Evolutionary conservation across 352 stramenopile species (phyloP).

Genomic region (Globisporangium carolinianum): DNA sequence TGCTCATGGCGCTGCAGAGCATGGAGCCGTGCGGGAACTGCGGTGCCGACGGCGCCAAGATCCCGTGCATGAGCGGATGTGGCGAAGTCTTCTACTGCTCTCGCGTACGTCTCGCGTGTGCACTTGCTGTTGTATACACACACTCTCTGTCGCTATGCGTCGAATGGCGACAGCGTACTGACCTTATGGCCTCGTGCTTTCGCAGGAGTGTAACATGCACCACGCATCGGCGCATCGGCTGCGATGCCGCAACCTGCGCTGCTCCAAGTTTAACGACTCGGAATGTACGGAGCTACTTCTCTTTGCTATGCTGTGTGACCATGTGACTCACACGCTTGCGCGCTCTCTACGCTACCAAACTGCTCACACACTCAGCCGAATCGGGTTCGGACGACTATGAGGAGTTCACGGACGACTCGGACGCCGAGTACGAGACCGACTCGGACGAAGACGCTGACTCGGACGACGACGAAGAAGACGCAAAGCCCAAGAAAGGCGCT

Average conservation of each 20-base stretch:
- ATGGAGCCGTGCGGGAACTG: slow-evolving; percentile 86
- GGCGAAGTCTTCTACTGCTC: slow-evolving; percentile 87
- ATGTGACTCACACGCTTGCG: background rate
- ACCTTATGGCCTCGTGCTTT: background rate
- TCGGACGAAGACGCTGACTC: slow-evolving; percentile 47
- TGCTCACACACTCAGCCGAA: slow-evolving; percentile 28
- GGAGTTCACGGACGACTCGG: slow-evolving; percentile 51
- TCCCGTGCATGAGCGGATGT: slow-evolving; percentile 83
- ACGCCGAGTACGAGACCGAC: slow-evolving; percentile 62
- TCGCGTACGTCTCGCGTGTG: slow-evolving; percentile 27
- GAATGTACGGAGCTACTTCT: slow-evolving; percentile 46
- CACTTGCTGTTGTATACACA: no score
- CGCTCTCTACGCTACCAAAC: background rate
- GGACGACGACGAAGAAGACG: slow-evolving; percentile 59
- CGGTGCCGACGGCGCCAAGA: slow-evolving; percentile 70
- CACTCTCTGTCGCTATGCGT: no score
- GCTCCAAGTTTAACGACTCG: slow-evolving; percentile 87
- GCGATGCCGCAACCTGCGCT: slow-evolving; percentile 77
- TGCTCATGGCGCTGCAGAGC: slow-evolving; percentile 79
- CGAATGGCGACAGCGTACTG: background rate
- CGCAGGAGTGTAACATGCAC: slow-evolving; percentile 84
- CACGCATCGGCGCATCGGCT: slow-evolving; percentile 84
- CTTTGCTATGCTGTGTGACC: no score
- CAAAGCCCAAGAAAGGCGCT: slow-evolving; percentile 50
- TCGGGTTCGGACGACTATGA: slow-evolving; percentile 66